A percentile compares a stretch with the other conserved stretches of the same genome.
These are phyloP conservation scores for Krasilnikovozyma curviuscula DNA, from an alignment of 768 basidiomycete genomes.

Conservation along the genomic window DNA sequence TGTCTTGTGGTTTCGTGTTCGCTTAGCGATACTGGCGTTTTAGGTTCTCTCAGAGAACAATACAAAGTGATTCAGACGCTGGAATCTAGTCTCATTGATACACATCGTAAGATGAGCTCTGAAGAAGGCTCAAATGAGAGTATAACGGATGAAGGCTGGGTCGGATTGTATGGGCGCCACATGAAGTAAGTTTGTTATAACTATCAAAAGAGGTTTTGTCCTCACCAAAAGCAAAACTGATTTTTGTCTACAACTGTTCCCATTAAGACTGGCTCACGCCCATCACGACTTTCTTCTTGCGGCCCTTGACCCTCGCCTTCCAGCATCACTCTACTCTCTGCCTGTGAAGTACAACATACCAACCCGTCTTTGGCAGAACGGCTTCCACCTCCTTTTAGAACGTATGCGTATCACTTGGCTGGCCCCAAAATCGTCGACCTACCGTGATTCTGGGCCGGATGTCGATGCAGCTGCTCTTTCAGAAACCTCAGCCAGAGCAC, in stretches of 20 bases:
- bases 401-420: slow-evolving; percentile 70
- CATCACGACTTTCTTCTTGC: slow-evolving; percentile 75
- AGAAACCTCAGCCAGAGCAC: slow-evolving; percentile 32
- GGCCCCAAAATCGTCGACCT: slow-evolving; percentile 23
- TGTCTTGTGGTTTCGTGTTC: slow-evolving; percentile 37
- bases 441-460: not conserved
- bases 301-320: slow-evolving; percentile 66
- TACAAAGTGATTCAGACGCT: slow-evolving; percentile 66
- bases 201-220: not conserved
- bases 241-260: slow-evolving; percentile 3
- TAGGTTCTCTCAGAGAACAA: slow-evolving; percentile 29
- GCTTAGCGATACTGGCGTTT: slow-evolving; percentile 42
- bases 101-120: slow-evolving; percentile 55
- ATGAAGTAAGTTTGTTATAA: slow-evolving; percentile 44
- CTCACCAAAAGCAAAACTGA: slow-evolving; percentile 4
- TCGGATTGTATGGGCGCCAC: slow-evolving; percentile 38
- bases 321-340: slow-evolving; percentile 69
- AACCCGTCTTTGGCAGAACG: slow-evolving; percentile 75
- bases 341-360: slow-evolving; percentile 93
- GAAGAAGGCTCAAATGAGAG: slow-evolving; percentile 15
- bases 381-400: slow-evolving; percentile 76
- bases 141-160: slow-evolving; percentile 26
- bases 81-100: slow-evolving; percentile 56
- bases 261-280: slow-evolving; percentile 60
- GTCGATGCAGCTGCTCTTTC: not conserved